Conservation (phyloP, 1,139 yeast species). For the Candida gigantensis region DNA sequence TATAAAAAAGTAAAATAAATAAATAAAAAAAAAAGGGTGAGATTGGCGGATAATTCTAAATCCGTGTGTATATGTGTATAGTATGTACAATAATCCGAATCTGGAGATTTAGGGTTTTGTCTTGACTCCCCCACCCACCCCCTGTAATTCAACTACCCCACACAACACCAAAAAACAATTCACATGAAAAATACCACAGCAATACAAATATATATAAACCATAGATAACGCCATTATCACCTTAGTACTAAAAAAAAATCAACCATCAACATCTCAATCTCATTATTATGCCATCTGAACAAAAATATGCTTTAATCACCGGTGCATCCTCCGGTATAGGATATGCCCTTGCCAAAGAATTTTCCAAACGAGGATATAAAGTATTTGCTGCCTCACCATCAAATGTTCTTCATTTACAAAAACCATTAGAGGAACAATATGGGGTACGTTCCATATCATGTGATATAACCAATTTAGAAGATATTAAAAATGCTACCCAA, state of each 20-base stretch:
- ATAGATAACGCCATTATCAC: too few species aligned
- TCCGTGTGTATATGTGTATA: too few species aligned
- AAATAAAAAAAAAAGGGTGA: not conserved
- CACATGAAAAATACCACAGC: too few species aligned
- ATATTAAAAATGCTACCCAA: constrained; percentile 26
- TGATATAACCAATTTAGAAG: constrained; percentile 33
- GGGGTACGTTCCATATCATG: constrained; percentile 33
- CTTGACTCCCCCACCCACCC: too few species aligned
- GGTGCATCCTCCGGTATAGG: constrained; percentile 49
- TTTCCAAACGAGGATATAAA: constrained; percentile 33
- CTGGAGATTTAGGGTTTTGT: too few species aligned
- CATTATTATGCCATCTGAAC: constrained; percentile 1
- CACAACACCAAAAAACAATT: too few species aligned
- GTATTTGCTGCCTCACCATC: constrained; percentile 37
- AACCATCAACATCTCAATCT: too few species aligned
- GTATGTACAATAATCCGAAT: too few species aligned
- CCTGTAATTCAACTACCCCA: too few species aligned
- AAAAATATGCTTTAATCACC: constrained; percentile 33
- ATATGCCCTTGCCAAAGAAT: constrained; percentile 27
- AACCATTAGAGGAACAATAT: constrained; percentile 27
- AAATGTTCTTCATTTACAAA: constrained; percentile 23
- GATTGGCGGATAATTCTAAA: too few species aligned
- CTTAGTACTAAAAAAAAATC: too few species aligned
- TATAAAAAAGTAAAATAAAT: not conserved
- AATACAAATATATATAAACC: too few species aligned